Base-by-base conservation (phyloP, 495 filamentous ascomycete species). In the Peziza echinospora region DNA sequence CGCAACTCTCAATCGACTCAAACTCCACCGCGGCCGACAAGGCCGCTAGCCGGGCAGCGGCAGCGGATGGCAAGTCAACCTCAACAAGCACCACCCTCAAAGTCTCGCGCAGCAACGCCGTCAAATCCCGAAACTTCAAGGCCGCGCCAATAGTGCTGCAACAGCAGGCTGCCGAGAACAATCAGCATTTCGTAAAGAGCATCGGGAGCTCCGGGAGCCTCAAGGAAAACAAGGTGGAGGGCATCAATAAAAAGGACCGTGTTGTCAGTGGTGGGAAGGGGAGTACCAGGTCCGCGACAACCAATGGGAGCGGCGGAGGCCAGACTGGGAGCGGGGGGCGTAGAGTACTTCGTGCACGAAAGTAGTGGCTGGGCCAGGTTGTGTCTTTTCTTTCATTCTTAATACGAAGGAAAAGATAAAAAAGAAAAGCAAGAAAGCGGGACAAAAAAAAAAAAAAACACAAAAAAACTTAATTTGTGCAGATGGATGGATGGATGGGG, bases 221-320 rank as follows among this genome's bases (percentile, higher is more conserved):
- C 40, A 59, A 59, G 25, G 56, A 59, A 47, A 59, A 59, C 47
- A 51, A 46, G 17, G 56, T 59, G 26, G 56, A 47, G 13, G 56
- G 56, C 13, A 7, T 37, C 3, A 17, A 2, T 11, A 37, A 37
- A 17, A 37, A 37, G 30, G 30, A 37, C 19, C 13, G 19, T 2
- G 13, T 37, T 11, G 6, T 37, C 13, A 37, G 19, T 3, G 30
- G 13, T 13, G 3, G 30, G 19, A 37, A 37, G 19, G 30, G 30
- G 13, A 37, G 30, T 37, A 17, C 13, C 30, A 11, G 30, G 19
- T 13, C 2, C 3, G 6, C 30, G 3, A n/a, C n/a, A n/a, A n/a
- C n/a, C n/a, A n/a, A n/a, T n/a, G n/a, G n/a, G n/a, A n/a, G n/a
- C n/a, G n/a, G n/a, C n/a, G n/a, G n/a, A n/a, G n/a, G n/a, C n/a